A percentile compares a stretch with the other conserved stretches of the same genome.
These are phyloP conservation scores for Sporothrix mexicana DNA, from an alignment of 2,329 filamentous ascomycete species.

Conservation along the genomic window DNA sequence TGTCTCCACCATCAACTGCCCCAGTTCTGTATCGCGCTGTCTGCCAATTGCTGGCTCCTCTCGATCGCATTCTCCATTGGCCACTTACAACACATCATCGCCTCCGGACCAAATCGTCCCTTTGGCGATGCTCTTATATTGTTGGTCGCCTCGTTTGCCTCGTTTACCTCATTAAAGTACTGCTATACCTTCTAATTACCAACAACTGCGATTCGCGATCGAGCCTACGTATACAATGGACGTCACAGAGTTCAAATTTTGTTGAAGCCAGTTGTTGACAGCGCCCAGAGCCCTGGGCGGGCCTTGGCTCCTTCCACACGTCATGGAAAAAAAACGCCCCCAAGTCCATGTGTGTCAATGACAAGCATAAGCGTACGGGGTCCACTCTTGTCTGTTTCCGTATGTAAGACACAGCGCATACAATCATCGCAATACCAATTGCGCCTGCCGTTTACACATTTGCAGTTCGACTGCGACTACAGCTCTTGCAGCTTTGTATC, in stretches of 20 bases:
- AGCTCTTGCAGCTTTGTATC: background rate
- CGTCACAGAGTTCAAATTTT: background rate
- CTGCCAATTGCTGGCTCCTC: background rate
- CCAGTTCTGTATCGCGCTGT: slow-evolving; percentile 10
- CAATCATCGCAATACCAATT: background rate
- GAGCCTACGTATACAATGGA: background rate
- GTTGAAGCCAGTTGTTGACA: background rate
- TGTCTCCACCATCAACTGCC: slow-evolving; percentile 7
- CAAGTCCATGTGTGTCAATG: slow-evolving; percentile 12
- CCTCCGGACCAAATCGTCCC: slow-evolving; percentile 14
- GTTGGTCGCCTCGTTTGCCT: background rate
- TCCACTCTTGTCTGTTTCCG: background rate
- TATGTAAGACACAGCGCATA: slow-evolving; percentile 22
- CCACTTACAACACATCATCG: background rate
- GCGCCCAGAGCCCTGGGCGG: background rate
- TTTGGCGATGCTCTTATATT: background rate
- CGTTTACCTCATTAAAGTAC: background rate
- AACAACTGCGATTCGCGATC: background rate
- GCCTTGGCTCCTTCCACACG: background rate
- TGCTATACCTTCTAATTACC: background rate
- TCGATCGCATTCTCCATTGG: slow-evolving; percentile 15
- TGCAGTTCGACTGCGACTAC: background rate
- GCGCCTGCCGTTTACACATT: background rate
- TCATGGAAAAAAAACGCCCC: slow-evolving; percentile 1
- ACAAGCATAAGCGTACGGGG: slow-evolving; percentile 16